These are phyloP conservation scores for Thelonectria olida DNA, from an alignment of 2,329 filamentous ascomycete genomes.

Conservation along the genomic window DNA sequence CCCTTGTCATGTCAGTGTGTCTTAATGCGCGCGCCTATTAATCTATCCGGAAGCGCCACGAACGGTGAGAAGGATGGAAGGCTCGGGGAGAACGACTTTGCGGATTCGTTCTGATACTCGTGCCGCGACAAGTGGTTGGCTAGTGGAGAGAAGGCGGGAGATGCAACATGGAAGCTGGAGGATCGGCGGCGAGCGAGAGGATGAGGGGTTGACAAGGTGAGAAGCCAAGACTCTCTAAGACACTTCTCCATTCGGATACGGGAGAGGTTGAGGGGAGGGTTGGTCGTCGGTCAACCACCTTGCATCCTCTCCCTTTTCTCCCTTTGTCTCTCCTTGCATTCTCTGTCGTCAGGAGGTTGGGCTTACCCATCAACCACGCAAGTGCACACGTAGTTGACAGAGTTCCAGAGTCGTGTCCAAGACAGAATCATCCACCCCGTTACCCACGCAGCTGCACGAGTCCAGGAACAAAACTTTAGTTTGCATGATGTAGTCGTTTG, in stretches of 20 bases:
- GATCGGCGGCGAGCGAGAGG: neutral
- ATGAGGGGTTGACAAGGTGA: neutral
- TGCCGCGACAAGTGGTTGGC: neutral
- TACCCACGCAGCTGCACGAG: neutral
- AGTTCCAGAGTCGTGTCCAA: neutral
- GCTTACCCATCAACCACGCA: neutral
- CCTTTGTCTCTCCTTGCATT: neutral
- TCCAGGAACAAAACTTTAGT: neutral
- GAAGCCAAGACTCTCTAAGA: neutral
- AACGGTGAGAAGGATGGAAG: constrained; percentile 18
- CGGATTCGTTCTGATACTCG: neutral
- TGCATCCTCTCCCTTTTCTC: neutral
- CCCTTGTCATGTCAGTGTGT: neutral
- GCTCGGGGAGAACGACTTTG: neutral
- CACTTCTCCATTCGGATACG: too few relatives aligned
- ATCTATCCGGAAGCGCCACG: constrained; percentile 26
- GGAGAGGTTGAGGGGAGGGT: too few relatives aligned
- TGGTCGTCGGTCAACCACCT: too few relatives aligned
- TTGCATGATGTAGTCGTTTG: neutral
- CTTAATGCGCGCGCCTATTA: constrained; percentile 18
- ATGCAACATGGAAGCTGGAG: neutral
- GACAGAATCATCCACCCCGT: neutral
- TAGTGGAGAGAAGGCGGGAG: neutral
- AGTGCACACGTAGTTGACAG: neutral
- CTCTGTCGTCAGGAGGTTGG: neutral